phyloP scores from a whole-genome alignment of 129 eudicot genomes.

The Saussurea involucrata region DNA sequence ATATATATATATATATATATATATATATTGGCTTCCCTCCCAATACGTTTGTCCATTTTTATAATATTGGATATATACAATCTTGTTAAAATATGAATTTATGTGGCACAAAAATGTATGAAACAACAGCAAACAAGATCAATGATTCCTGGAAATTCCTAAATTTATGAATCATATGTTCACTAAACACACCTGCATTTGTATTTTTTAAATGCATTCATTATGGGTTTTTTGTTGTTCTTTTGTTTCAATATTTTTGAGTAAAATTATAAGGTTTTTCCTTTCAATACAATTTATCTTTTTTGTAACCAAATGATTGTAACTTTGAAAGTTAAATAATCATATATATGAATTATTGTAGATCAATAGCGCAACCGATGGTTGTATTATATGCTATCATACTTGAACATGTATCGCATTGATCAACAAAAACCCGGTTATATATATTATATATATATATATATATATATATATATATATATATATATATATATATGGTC shows the following conservation, averaged over 20 bases:
- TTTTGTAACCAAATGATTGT: neutral
- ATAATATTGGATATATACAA: neutral
- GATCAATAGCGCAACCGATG: neutral
- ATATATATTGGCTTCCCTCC: neutral
- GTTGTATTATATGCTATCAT: neutral
- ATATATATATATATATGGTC: no score
- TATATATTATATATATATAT: neutral
- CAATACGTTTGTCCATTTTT: neutral
- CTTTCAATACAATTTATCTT: no score
- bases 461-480: neutral
- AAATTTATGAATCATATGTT: slow-evolving; percentile 3
- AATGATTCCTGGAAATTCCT: slow-evolving; percentile 14
- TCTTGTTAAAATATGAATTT: neutral
- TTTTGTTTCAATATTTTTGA: neutral
- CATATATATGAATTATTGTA: no score
- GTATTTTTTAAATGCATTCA: no score
- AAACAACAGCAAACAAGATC: slow-evolving; percentile 15
- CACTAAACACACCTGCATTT: slow-evolving; percentile 7
- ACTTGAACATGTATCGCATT: neutral
- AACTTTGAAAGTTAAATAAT: neutral
- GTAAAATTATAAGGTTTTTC: no score
- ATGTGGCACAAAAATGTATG: slow-evolving; percentile 19
- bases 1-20: neutral
- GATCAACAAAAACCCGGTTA: neutral
- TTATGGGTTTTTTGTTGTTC: neutral